phyloP scores from a whole-genome alignment of 2,329 filamentous ascomycete genomes.

The Trichophyton simii region DNA sequence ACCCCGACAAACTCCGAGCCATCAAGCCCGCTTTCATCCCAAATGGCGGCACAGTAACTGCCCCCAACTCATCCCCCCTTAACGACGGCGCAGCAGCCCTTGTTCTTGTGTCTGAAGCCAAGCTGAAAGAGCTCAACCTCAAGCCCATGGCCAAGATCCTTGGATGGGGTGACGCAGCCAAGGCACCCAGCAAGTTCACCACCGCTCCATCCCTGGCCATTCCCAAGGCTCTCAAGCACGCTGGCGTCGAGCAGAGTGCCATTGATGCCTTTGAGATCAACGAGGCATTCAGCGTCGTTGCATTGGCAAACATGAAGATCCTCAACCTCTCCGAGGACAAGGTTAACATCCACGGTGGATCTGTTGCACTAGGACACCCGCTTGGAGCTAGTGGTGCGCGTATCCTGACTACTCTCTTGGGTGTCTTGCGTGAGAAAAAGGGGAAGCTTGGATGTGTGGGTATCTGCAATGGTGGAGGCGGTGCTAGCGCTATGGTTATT shows the following conservation, averaged over 20 bases:
- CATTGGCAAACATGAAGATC: constrained; percentile 90
- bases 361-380: constrained; percentile 90
- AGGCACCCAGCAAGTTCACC: constrained; percentile 89
- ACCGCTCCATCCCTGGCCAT: constrained; percentile 86
- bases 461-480: constrained; percentile 96
- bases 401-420: constrained; percentile 79
- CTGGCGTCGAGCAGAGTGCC: constrained; percentile 61
- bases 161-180: constrained; percentile 90
- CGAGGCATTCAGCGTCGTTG: constrained; percentile 95
- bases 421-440: constrained; percentile 79
- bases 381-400: constrained; percentile 87
- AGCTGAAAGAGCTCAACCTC: constrained; percentile 79
- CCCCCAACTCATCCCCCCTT: constrained; percentile 89
- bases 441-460: constrained; percentile 87
- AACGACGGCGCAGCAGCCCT: constrained; percentile 90
- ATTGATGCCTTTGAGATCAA: constrained; percentile 98
- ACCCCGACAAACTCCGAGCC: constrained; percentile 66
- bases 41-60: constrained; percentile 72
- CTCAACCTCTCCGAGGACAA: constrained; percentile 66
- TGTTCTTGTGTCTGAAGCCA: constrained; percentile 85
- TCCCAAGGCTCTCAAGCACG: constrained; percentile 94
- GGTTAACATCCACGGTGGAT: constrained; percentile 90
- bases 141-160: constrained; percentile 94
- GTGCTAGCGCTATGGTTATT: constrained; percentile 84
- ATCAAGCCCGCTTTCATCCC: constrained; percentile 77